Evolutionary conservation across 768 basidiomycete genomes (phyloP).

Genomic region (Psilocybe cubensis): DNA sequence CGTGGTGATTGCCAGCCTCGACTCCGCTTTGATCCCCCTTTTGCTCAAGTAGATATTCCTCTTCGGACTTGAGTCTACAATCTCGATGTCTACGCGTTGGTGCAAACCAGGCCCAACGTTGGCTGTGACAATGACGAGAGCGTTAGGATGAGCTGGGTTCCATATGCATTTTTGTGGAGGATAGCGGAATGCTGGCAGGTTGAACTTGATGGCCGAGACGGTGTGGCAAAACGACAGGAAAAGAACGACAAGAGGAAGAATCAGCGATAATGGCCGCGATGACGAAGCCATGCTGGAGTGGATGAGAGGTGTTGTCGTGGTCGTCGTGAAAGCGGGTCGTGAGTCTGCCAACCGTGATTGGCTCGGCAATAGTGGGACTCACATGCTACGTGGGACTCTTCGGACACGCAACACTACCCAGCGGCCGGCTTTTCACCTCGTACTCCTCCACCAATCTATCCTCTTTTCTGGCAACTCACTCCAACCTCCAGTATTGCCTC

Average conservation of each 20-base stretch:
- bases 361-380: neutral
- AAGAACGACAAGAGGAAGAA: slow-evolving; percentile 27
- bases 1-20: slow-evolving; percentile 90
- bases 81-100: slow-evolving; percentile 93
- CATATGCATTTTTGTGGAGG: slow-evolving; percentile 90
- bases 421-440: too few species aligned
- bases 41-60: slow-evolving; percentile 93
- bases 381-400: neutral
- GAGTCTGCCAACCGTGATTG: neutral
- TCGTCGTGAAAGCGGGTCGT: slow-evolving; percentile 12
- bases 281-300: slow-evolving; percentile 19
- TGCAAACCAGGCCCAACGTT: slow-evolving; percentile 77
- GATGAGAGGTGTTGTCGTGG: neutral
- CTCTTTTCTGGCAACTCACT: too few species aligned
- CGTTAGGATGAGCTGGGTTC: slow-evolving; percentile 86
- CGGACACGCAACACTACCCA: neutral
- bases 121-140: slow-evolving; percentile 95
- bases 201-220: slow-evolving; percentile 81
- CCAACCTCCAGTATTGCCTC: too few species aligned
- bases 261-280: slow-evolving; percentile 14
- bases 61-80: slow-evolving; percentile 84
- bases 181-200: slow-evolving; percentile 68
- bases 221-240: slow-evolving; percentile 33
- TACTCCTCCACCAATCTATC: too few species aligned
- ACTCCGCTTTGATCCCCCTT: slow-evolving; percentile 85